phyloP scores from a whole-genome alignment of 1,284 basidiomycete genomes.

The Cryptococcus wingfieldii region DNA sequence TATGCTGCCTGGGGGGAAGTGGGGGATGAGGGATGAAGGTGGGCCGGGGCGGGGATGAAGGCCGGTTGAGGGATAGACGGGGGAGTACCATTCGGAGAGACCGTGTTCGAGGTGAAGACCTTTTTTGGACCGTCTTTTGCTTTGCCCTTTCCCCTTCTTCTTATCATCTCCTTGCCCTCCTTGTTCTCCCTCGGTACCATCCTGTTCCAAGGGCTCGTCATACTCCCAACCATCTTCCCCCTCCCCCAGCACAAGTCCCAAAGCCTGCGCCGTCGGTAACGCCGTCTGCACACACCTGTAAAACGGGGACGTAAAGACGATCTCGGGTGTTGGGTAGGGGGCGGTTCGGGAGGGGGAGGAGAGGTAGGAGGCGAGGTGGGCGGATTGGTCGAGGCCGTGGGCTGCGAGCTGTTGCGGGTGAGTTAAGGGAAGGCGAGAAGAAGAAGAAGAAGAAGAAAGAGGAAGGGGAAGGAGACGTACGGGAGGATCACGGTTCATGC shows the following conservation, averaged over 20 bases:
- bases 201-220: no score
- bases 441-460: no score
- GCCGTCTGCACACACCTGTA: slow-evolving; percentile 55
- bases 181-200: no score
- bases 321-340: slow-evolving; percentile 38
- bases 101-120: slow-evolving; percentile 50
- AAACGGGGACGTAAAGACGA: slow-evolving; percentile 45
- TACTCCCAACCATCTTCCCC: slow-evolving; percentile 2
- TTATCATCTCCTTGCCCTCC: no score
- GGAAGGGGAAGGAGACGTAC: slow-evolving; percentile 27
- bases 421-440: no score
- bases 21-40: slow-evolving; percentile 22
- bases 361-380: slow-evolving; percentile 35
- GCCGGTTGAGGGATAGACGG: slow-evolving; percentile 30
- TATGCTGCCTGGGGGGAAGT: slow-evolving; percentile 34
- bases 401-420: no score
- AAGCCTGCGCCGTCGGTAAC: slow-evolving; percentile 41
- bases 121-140: not conserved
- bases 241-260: slow-evolving; percentile 16
- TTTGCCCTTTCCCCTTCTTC: no score
- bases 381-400: slow-evolving; percentile 47
- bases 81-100: slow-evolving; percentile 51
- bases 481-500: slow-evolving; percentile 52
- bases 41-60: slow-evolving; percentile 43
- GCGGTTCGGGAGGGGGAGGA: slow-evolving; percentile 15